A percentile compares a stretch with the other conserved stretches of the same genome.
These are phyloP conservation scores for Plenodomus biglobosus DNA, from an alignment of 2,329 filamentous ascomycete genomes.

Conservation along the genomic window DNA sequence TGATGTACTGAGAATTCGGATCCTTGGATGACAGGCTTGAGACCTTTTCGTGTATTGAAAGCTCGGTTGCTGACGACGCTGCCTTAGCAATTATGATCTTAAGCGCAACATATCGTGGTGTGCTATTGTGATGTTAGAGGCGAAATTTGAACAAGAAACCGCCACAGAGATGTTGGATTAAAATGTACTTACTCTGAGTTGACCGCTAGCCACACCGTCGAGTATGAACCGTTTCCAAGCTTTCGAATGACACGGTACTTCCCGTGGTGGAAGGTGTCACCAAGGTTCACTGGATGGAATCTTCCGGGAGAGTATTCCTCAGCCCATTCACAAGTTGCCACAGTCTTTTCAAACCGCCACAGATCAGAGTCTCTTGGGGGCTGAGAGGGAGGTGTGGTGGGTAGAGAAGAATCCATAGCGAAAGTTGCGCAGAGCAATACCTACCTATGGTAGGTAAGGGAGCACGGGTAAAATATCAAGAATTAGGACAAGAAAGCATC, in stretches of 20 bases:
- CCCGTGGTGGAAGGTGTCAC: not conserved
- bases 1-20: conserved; percentile 1
- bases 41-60: conserved; percentile 5
- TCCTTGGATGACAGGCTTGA: conserved; percentile 5
- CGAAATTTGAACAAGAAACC: conserved; percentile 1
- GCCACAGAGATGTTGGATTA: too few relatives aligned
- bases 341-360: conserved; percentile 3
- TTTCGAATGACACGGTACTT: conserved; percentile 20
- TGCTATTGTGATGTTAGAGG: conserved; percentile 1
- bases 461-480: too few relatives aligned
- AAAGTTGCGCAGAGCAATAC: too few relatives aligned
- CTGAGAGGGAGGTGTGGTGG: conserved; percentile 14
- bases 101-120: conserved; percentile 12
- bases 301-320: conserved; percentile 12
- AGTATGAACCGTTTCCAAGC: conserved; percentile 16
- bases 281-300: conserved; percentile 14
- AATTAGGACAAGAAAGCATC: too few relatives aligned
- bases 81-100: conserved; percentile 15
- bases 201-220: conserved; percentile 20
- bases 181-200: conserved; percentile 9
- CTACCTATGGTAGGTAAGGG: too few relatives aligned
- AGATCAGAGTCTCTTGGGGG: conserved; percentile 7
- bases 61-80: conserved; percentile 2
- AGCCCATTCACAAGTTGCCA: conserved; percentile 6
- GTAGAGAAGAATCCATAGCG: not conserved